Conservation (phyloP, 371 early-diverging fungal species). For the Actinomucor elegans region DNA sequence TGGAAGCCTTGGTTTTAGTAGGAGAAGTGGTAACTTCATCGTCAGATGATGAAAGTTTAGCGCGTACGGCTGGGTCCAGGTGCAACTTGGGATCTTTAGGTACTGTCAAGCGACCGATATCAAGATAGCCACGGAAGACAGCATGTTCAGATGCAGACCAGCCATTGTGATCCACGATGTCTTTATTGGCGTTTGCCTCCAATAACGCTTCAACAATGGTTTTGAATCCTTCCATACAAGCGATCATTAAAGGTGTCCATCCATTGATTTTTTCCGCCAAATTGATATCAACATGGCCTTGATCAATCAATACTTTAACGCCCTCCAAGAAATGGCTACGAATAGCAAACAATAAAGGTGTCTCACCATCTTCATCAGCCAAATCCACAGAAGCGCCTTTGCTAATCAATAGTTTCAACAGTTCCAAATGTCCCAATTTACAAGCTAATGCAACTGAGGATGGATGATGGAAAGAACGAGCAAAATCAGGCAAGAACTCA, state of each 20-base stretch:
- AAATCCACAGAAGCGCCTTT: constrained; percentile 55
- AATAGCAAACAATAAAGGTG: constrained; percentile 60
- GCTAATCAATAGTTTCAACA: constrained; percentile 49
- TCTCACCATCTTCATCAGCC: constrained; percentile 68
- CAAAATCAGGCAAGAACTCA: constrained; percentile 37
- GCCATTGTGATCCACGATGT: constrained; percentile 46
- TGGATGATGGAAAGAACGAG: constrained; percentile 36
- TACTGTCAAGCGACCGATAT: constrained; percentile 51
- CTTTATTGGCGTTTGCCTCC: constrained; percentile 55
- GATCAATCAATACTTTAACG: constrained; percentile 46
- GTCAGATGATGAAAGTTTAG: constrained; percentile 1
- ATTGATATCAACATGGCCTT: constrained; percentile 39
- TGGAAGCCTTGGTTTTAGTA: constrained; percentile 2
- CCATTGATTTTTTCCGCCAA: constrained; percentile 49
- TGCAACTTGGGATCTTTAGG: constrained; percentile 20
- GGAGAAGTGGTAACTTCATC: constrained; percentile 1
- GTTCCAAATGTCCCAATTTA: constrained; percentile 48
- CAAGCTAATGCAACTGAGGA: constrained; percentile 61
- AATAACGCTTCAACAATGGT: constrained; percentile 53
- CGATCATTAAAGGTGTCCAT: constrained; percentile 68
- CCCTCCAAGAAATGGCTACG: constrained; percentile 56
- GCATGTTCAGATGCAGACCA: constrained; percentile 77
- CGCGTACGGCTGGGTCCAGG: constrained; percentile 7
- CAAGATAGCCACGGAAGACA: constrained; percentile 59
- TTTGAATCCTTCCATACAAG: constrained; percentile 61